These are phyloP conservation scores for Dacryopinax primogenitus DNA, from an alignment of 768 basidiomycete species.

Conservation along the genomic window DNA sequence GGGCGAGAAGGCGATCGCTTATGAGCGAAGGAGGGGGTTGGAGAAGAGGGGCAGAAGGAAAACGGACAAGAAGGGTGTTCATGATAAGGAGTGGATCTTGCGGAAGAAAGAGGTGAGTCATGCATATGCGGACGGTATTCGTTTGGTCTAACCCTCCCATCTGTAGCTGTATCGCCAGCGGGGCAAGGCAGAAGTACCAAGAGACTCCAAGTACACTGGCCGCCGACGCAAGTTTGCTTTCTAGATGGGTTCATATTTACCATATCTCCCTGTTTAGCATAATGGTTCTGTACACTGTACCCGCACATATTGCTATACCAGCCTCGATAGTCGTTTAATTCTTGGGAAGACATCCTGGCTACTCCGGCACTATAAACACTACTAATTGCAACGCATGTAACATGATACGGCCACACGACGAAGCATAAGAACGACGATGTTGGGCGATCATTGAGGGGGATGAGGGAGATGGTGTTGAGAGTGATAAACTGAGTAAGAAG, in stretches of 20 bases:
- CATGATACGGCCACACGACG: background rate
- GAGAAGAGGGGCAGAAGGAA: conserved; percentile 44
- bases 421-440: conserved; percentile 1
- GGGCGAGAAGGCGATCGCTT: conserved; percentile 45
- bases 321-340: background rate
- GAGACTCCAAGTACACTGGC: conserved; percentile 83
- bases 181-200: conserved; percentile 73
- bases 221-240: conserved; percentile 72
- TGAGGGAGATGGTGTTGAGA: background rate
- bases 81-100: conserved; percentile 79
- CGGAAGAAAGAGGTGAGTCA: conserved; percentile 80
- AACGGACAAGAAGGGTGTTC: conserved; percentile 48
- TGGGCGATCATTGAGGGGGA: background rate
- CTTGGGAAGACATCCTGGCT: conserved; percentile 4
- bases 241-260: conserved; percentile 28
- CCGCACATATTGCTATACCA: conserved; percentile 1
- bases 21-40: conserved; percentile 67
- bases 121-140: conserved; percentile 9
- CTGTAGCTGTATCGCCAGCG: conserved; percentile 64
- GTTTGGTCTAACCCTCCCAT: conserved; percentile 7
- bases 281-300: background rate
- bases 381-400: conserved; percentile 6
- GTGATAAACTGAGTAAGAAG: background rate
- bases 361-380: conserved; percentile 1
- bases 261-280: background rate